Percentiles rank a stretch among this genome's conserved stretches.
These are phyloP conservation scores for Bipolaris sorokiniana DNA, from an alignment of 2,329 filamentous ascomycete genomes.

Conservation along the genomic window DNA sequence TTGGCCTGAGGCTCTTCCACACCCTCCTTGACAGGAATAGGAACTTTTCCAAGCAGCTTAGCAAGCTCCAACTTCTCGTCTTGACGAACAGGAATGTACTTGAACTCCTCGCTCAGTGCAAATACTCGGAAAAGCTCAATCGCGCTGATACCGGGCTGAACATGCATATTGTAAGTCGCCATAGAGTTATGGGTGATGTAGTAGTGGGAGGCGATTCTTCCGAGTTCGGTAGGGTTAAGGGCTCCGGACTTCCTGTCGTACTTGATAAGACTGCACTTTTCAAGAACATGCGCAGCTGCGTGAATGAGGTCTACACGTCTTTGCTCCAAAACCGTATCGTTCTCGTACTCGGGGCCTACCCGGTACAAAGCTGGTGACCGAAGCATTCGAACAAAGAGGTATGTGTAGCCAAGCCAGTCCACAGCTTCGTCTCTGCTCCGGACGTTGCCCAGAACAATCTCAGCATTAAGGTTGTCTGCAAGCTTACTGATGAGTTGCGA, in stretches of 20 bases:
- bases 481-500: conserved; percentile 93
- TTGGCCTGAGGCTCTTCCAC: conserved; percentile 97
- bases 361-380: conserved; percentile 93
- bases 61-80: conserved; percentile 97
- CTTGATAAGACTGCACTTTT: conserved; percentile 87
- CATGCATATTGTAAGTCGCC: conserved; percentile 94
- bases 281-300: conserved; percentile 84
- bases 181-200: conserved; percentile 97
- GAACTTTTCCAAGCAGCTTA: conserved; percentile 86
- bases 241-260: conserved; percentile 94
- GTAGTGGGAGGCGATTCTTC: conserved; percentile 95
- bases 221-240: conserved; percentile 89
- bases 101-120: conserved; percentile 95
- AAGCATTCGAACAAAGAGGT: conserved; percentile 97
- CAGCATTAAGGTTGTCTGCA: conserved; percentile 94
- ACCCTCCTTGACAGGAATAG: conserved; percentile 95
- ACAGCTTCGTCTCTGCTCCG: conserved; percentile 92
- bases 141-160: conserved; percentile 88
- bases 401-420: conserved; percentile 99
- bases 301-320: conserved; percentile 97
- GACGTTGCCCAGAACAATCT: conserved; percentile 92
- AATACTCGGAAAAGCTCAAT: conserved; percentile 98
- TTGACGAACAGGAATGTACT: conserved; percentile 96
- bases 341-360: conserved; percentile 93
- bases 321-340: conserved; percentile 89